These are phyloP conservation scores for Macroventuria anomochaeta DNA, from an alignment of 2,329 filamentous ascomycete genomes.

Conservation along the genomic window DNA sequence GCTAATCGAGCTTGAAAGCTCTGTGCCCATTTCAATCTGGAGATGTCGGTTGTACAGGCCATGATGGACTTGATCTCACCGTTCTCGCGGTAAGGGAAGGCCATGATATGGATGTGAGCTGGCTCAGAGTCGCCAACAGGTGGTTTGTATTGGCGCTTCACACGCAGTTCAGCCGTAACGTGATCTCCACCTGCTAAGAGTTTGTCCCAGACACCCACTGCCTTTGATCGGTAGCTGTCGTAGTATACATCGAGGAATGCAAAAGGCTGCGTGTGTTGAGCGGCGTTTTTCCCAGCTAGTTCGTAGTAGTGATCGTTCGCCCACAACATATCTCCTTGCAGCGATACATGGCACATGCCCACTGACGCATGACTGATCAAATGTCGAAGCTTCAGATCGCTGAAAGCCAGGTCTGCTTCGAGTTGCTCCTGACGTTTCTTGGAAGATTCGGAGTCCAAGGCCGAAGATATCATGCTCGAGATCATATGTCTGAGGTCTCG, in stretches of 20 bases:
- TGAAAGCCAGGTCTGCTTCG: constrained; percentile 44
- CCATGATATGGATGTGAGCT: constrained; percentile 42
- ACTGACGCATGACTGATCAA: constrained; percentile 46
- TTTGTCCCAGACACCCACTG: constrained; percentile 33
- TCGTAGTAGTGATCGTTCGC: constrained; percentile 45
- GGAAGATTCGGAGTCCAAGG: constrained; percentile 29
- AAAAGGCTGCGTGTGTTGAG: constrained; percentile 22
- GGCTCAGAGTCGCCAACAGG: constrained; percentile 41
- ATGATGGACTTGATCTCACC: constrained; percentile 44
- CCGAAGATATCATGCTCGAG: constrained; percentile 37
- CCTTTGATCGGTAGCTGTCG: constrained; percentile 37
- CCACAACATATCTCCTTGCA: constrained; percentile 42
- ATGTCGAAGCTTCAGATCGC: constrained; percentile 44
- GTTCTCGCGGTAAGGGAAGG: constrained; percentile 43
- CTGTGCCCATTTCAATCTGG: constrained; percentile 49
- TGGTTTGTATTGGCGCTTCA: constrained; percentile 41
- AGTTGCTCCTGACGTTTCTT: constrained; percentile 39
- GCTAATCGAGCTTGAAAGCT: constrained; percentile 47
- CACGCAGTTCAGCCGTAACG: constrained; percentile 34
- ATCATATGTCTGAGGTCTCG: constrained; percentile 42
- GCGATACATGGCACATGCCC: constrained; percentile 42
- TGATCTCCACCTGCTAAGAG: constrained; percentile 36
- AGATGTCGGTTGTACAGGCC: constrained; percentile 51
- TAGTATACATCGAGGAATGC: constrained; percentile 37
- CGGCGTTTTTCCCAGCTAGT: constrained; percentile 30